These are phyloP conservation scores for Solanum chmielewskii DNA, from an alignment of 257 asterid genomes.

Conservation along the genomic window DNA sequence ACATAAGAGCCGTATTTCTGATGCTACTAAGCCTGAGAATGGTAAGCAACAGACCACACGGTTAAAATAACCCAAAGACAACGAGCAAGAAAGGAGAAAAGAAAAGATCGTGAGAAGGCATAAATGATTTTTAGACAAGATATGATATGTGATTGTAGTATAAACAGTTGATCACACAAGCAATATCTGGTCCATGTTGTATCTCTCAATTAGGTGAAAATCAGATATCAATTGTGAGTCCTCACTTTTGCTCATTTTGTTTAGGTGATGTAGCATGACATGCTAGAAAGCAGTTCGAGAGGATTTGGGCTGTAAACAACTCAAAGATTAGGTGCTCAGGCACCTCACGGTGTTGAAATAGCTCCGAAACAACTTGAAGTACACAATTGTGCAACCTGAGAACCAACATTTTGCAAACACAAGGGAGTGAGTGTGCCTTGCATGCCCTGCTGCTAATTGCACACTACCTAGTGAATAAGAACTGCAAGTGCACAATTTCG, in stretches of 20 bases:
- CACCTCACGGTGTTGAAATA: background rate
- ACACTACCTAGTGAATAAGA: background rate
- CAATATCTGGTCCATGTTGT: background rate
- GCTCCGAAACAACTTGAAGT: background rate
- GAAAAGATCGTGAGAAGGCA: background rate
- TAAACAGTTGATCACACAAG: background rate
- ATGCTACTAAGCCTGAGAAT: conserved; percentile 58
- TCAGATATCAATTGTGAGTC: background rate
- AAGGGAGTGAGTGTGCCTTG: background rate
- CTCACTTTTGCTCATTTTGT: background rate
- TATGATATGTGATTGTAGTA: background rate
- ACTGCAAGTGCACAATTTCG: background rate
- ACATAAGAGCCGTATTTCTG: conserved; percentile 78
- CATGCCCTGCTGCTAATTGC: background rate
- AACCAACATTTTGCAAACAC: background rate
- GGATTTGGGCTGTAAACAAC: background rate
- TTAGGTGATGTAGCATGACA: background rate
- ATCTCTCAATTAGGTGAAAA: background rate
- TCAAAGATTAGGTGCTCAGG: background rate
- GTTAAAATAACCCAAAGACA: background rate
- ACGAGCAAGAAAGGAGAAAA: background rate
- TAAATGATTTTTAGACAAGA: background rate
- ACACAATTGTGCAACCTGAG: background rate
- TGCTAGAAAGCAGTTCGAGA: background rate
- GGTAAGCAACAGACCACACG: conserved; percentile 1